Percentiles rank a stretch among this genome's conserved stretches.
Evolutionary conservation across 208 protist genomes (phyloP).

Genomic region (Crithidia fasciculata): DNA sequence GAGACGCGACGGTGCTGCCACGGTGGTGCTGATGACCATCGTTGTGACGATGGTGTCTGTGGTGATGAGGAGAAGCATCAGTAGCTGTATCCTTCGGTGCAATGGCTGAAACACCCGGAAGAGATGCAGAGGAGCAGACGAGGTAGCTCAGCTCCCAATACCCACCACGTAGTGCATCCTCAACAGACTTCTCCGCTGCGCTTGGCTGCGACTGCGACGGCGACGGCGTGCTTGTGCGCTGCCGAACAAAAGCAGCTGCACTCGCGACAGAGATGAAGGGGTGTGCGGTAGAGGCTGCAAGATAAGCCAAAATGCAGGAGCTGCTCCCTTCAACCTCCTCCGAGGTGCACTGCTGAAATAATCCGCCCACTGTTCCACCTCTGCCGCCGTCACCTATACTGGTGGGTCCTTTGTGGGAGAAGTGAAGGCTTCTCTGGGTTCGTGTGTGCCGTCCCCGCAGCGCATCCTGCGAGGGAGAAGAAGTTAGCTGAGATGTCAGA

Average conservation of each 20-base stretch:
- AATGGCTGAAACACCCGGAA: too few relatives aligned
- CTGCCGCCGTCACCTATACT: too few relatives aligned
- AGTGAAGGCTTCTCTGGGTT: not conserved
- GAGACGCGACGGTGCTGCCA: not conserved
- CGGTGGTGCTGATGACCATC: too few relatives aligned
- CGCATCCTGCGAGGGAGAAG: not conserved
- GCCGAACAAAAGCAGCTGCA: not conserved
- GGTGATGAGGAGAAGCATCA: too few relatives aligned
- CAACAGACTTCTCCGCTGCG: not conserved
- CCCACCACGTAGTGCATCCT: conserved; percentile 10
- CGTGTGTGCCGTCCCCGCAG: not conserved
- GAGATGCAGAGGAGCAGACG: not conserved
- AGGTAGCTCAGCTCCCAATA: conserved; percentile 25
- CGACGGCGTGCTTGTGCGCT: not conserved
- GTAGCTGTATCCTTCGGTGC: not conserved
- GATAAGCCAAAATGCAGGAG: not conserved
- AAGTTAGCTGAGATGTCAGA: not conserved
- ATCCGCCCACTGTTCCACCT: too few relatives aligned
- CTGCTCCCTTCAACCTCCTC: too few relatives aligned
- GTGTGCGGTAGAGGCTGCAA: not conserved
- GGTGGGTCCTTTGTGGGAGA: too few relatives aligned
- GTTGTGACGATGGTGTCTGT: too few relatives aligned
- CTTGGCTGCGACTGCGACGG: too few relatives aligned
- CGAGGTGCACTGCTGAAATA: too few relatives aligned
- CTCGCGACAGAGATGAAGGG: not conserved